These are phyloP conservation scores for Gamarada debralockiae DNA, from an alignment of 495 filamentous ascomycete species.

Conservation along the genomic window DNA sequence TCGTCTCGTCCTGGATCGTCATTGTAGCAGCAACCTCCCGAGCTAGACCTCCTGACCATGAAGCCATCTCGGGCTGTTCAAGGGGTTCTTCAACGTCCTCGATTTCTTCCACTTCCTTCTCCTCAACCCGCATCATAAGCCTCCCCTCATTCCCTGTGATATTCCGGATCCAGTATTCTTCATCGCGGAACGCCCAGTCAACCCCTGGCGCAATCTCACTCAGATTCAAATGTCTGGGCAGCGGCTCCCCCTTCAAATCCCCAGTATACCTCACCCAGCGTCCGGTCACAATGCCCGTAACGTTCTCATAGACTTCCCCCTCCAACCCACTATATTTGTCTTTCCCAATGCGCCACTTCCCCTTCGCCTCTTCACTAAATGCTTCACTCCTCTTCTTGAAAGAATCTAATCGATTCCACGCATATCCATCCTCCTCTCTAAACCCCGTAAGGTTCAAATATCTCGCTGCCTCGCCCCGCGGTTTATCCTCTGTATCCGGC, in stretches of 20 bases:
- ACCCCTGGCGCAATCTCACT: conserved; percentile 40
- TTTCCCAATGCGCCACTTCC: neutral
- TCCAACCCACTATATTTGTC: conserved; percentile 3
- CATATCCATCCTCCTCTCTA: conserved; percentile 65
- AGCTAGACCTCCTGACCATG: conserved; percentile 26
- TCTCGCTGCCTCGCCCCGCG: conserved; percentile 33
- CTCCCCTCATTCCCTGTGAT: conserved; percentile 57
- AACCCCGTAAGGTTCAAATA: conserved; percentile 80
- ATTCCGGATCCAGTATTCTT: conserved; percentile 60
- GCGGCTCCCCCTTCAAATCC: conserved; percentile 25
- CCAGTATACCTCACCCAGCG: conserved; percentile 64
- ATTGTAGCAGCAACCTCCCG: conserved; percentile 62
- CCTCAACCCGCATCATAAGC: conserved; percentile 48
- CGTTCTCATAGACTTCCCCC: conserved; percentile 61
- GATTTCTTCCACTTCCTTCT: conserved; percentile 39
- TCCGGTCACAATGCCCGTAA: conserved; percentile 71
- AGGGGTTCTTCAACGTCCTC: conserved; percentile 16
- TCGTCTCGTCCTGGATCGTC: conserved; percentile 65
- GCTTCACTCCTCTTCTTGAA: conserved; percentile 52
- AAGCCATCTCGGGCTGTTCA: conserved; percentile 24
- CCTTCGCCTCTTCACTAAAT: conserved; percentile 29
- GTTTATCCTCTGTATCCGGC: conserved; percentile 33
- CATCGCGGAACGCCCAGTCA: conserved; percentile 27
- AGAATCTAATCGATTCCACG: conserved; percentile 60
- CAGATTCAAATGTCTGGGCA: conserved; percentile 32